Percentiles rank a stretch among this genome's conserved stretches.
phyloP scores from a whole-genome alignment of 1,284 basidiomycete genomes.

The Malassezia pachydermatis region DNA sequence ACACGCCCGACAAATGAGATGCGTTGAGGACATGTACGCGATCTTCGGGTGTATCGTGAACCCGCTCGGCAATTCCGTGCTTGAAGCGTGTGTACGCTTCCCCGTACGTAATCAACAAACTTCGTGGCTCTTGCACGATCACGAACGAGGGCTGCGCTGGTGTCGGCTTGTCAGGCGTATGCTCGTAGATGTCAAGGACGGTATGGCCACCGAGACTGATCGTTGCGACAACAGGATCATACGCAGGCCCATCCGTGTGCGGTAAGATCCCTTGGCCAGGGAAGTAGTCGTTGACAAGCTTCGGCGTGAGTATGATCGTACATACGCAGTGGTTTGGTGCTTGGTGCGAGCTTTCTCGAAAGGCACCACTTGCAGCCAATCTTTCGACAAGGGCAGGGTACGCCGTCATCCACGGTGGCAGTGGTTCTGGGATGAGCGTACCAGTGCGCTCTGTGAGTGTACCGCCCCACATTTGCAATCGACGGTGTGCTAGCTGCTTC shows the following conservation, averaged over 20 bases:
- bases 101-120: constrained; percentile 38
- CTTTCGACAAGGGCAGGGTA: constrained; percentile 63
- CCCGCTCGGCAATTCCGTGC: constrained; percentile 52
- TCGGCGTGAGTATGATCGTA: constrained; percentile 52
- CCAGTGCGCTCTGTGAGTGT: constrained; percentile 57
- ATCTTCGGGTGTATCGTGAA: constrained; percentile 31
- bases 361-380: constrained; percentile 56
- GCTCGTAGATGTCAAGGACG: constrained; percentile 66
- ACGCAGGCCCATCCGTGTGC: constrained; percentile 82
- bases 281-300: constrained; percentile 57
- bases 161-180: constrained; percentile 27
- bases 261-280: constrained; percentile 80
- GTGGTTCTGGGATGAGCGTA: constrained; percentile 56
- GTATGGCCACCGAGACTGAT: constrained; percentile 74
- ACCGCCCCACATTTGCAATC: constrained; percentile 56
- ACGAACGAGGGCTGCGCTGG: constrained; percentile 36
- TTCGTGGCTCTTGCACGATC: constrained; percentile 40
- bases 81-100: constrained; percentile 33
- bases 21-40: constrained; percentile 27
- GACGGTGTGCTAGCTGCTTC: constrained; percentile 68
- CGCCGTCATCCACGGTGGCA: constrained; percentile 59
- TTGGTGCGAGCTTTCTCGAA: constrained; percentile 57
- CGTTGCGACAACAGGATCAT: constrained; percentile 77
- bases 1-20: constrained; percentile 17
- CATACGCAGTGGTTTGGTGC: constrained; percentile 75